Base-by-base conservation (phyloP, 352 stramenopile genomes). In the Pythium insidiosum region DNA sequence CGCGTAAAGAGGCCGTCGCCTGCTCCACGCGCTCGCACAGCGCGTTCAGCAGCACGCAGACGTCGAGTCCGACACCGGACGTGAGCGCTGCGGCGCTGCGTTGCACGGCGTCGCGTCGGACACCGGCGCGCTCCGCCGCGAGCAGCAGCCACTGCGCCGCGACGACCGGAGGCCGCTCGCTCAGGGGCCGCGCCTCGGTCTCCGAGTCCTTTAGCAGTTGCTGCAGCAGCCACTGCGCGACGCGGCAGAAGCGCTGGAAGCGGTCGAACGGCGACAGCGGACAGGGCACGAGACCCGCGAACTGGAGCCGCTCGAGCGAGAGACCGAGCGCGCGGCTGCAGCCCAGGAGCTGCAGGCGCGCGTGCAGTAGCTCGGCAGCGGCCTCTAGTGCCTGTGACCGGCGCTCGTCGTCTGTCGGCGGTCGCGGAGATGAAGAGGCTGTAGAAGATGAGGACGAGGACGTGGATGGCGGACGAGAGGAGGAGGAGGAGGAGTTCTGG, bases 91-190 rank as follows among this genome's bases (percentile, higher is more conserved):
- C 57, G 4, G 75, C 63, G 22, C 58, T 79, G 3, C 83, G 26
- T 7, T 61, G 38, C 4, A 12, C 23, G 15, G 56, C 46, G 10
- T 56, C 35, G 6, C n/a, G n/a, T n/a, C n/a, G n/a, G n/a, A 84
- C 62, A 3, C 67, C 71, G 13, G 49, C 62, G 10, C 58, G 64
- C 13, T 81, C 71, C 26, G 66, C 68, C 0, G 56, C 62, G 5
- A 91, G 40, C 24, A 91, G 53, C 26, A 88, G 58, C 19, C 68
- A 56, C 38, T 86, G 73, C 10, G 52, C 59, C 2, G 38, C 24
- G 20, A 64, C 39, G 34, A 82, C 37, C 4, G 63, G 63, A 16
- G 63, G 31, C 10, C 26, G 39, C n/a, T 35, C 42, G 24, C 47
- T 23, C 6, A 56, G 16, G 5, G 56, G 47, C 40, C 43, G 31